Evolutionary conservation across 1,139 yeast species (phyloP).

Genomic region (Geotrichum histeridarum): DNA sequence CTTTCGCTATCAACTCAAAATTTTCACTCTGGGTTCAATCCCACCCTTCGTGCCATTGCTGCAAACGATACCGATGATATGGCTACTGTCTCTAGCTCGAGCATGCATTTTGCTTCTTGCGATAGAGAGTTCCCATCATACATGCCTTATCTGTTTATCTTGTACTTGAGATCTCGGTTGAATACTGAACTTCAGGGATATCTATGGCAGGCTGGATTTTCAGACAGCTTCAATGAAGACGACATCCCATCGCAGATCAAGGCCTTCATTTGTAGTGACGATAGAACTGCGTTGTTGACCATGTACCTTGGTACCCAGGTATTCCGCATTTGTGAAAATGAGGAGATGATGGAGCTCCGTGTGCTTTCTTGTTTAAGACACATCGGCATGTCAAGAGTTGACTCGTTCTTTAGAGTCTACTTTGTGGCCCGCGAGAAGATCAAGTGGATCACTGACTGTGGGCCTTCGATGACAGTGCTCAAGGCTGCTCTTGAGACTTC

Average conservation of each 20-base stretch:
- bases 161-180: constrained; percentile 50
- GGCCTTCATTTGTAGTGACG: constrained; percentile 44
- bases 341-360: constrained; percentile 49
- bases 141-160: constrained; percentile 49
- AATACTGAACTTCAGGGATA: constrained; percentile 46
- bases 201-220: constrained; percentile 46
- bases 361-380: constrained; percentile 49
- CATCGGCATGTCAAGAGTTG: constrained; percentile 34
- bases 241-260: constrained; percentile 32
- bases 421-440: constrained; percentile 16
- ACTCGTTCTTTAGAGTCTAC: constrained; percentile 13
- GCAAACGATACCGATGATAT: neutral
- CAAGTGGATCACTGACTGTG: constrained; percentile 11
- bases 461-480: constrained; percentile 8
- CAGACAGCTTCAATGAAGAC: constrained; percentile 35
- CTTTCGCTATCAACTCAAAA: neutral
- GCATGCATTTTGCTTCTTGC: neutral
- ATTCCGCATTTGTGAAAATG: constrained; percentile 48
- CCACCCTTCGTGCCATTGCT: neutral
- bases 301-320: constrained; percentile 51
- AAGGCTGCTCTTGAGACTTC: constrained; percentile 16
- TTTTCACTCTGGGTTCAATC: neutral
- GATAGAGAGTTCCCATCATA: constrained; percentile 22
- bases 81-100: constrained; percentile 4
- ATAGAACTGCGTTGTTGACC: constrained; percentile 43